phyloP scores from a whole-genome alignment of 345 rosid species.

The Populus alba region DNA sequence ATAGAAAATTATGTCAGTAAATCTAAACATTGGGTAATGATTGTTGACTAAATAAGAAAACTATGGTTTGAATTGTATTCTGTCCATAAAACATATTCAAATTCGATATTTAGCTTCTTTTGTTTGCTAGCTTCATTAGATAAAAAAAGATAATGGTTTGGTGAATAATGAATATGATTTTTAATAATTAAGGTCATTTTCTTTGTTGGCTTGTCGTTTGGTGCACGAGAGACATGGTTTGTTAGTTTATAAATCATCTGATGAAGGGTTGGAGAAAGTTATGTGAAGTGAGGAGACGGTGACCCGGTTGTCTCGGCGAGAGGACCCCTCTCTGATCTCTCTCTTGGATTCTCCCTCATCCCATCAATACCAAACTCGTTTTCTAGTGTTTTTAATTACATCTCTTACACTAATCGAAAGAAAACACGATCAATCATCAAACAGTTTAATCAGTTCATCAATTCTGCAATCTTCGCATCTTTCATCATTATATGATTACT shows the following conservation, averaged over 20 bases:
- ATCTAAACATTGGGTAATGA: no score
- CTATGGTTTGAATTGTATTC: constrained; percentile 19
- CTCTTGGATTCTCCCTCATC: not conserved
- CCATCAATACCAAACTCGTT: not conserved
- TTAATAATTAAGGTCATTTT: constrained; percentile 10
- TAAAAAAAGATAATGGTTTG: not conserved
- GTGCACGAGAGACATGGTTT: not conserved
- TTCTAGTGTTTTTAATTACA: no score
- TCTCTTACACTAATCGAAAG: no score
- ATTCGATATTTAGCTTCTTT: constrained; percentile 1
- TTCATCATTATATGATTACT: not conserved
- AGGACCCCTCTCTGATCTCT: not conserved
- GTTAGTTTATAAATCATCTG: constrained; percentile 1
- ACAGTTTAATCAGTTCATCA: no score
- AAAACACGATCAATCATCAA: no score
- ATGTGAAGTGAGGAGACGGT: constrained; percentile 13
- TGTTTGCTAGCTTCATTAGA: not conserved
- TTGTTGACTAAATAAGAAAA: constrained; percentile 32
- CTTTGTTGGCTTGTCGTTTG: constrained; percentile 4
- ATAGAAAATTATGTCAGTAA: no score
- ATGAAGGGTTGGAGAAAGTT: constrained; percentile 4
- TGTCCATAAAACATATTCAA: not conserved
- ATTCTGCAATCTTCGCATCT: not conserved
- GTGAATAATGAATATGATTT: not conserved
- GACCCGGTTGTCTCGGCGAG: constrained; percentile 12